Conservation (phyloP, 768 basidiomycete genomes). For the Agrocybe chaxingu region DNA sequence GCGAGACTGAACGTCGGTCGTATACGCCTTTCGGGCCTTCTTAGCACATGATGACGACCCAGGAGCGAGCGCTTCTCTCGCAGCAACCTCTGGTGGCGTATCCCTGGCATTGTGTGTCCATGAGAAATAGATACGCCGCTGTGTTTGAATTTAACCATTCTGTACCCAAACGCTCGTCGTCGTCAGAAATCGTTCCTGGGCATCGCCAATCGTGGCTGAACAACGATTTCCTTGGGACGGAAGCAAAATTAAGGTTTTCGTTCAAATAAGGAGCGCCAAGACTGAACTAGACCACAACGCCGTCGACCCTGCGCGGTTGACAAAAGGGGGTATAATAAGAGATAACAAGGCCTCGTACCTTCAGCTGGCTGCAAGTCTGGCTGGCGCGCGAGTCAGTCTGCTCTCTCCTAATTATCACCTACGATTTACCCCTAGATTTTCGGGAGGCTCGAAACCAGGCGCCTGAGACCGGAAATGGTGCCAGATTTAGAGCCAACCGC, state of each 20-base stretch:
- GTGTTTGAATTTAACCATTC: slow-evolving; percentile 4
- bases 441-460: too few relatives aligned
- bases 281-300: slow-evolving; percentile 1
- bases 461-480: too few relatives aligned
- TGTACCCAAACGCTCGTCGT: background rate
- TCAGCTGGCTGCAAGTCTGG: too few relatives aligned
- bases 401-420: too few relatives aligned
- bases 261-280: slow-evolving; percentile 11
- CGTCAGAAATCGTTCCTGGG: background rate
- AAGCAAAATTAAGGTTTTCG: slow-evolving; percentile 14
- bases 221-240: slow-evolving; percentile 11
- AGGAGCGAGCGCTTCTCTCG: too few relatives aligned
- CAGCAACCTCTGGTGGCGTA: too few relatives aligned
- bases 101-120: too few relatives aligned
- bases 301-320: slow-evolving; percentile 11
- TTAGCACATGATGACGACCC: too few relatives aligned
- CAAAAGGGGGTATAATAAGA: background rate
- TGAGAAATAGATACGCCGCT: background rate
- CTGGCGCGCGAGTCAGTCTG: too few relatives aligned
- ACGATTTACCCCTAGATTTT: too few relatives aligned
- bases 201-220: slow-evolving; percentile 1
- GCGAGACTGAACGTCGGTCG: background rate
- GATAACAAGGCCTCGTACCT: too few relatives aligned
- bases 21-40: background rate
- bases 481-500: too few relatives aligned